Evolutionary conservation across 23 red algal species (phyloP).

Genomic region (Gracilaria gracilis): DNA sequence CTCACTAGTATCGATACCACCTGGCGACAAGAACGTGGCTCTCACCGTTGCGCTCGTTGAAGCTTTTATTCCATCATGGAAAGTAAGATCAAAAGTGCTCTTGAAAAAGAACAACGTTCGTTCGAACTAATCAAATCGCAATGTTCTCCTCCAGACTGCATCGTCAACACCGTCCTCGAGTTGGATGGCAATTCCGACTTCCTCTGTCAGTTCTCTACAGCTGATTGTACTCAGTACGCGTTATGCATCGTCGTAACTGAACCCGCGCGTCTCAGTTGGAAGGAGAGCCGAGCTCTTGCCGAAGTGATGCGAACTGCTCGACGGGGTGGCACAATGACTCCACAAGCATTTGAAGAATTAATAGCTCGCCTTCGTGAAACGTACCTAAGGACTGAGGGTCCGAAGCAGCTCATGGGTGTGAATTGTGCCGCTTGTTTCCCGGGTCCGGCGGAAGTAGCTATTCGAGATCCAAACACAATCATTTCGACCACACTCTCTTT

Average conservation of each 20-base stretch:
- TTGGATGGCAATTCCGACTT: background rate
- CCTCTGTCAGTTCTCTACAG: background rate
- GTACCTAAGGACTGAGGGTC: slow-evolving; percentile 50
- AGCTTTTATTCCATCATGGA: background rate
- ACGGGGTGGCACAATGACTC: slow-evolving; percentile 26
- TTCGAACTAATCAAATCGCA: background rate
- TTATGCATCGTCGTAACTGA: slow-evolving; percentile 44
- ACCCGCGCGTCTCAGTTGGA: slow-evolving; percentile 43
- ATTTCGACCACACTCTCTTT: slow-evolving; percentile 4
- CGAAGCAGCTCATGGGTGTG: background rate
- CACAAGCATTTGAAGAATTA: background rate
- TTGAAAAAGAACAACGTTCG: background rate
- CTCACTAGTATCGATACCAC: too few species aligned
- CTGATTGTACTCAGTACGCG: slow-evolving; percentile 16
- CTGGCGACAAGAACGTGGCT: background rate
- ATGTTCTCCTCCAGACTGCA: slow-evolving; percentile 11
- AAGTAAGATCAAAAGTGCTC: background rate
- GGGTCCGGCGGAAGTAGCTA: background rate
- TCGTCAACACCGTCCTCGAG: background rate
- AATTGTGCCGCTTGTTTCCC: slow-evolving; percentile 34
- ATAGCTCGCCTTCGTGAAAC: slow-evolving; percentile 7
- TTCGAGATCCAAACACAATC: slow-evolving; percentile 34
- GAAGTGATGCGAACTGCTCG: slow-evolving; percentile 21
- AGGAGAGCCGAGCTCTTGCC: slow-evolving; percentile 43
- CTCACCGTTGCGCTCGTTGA: background rate